Evolutionary conservation across 129 eudicot species (phyloP).

Genomic region (Oenanthe sinensis): DNA sequence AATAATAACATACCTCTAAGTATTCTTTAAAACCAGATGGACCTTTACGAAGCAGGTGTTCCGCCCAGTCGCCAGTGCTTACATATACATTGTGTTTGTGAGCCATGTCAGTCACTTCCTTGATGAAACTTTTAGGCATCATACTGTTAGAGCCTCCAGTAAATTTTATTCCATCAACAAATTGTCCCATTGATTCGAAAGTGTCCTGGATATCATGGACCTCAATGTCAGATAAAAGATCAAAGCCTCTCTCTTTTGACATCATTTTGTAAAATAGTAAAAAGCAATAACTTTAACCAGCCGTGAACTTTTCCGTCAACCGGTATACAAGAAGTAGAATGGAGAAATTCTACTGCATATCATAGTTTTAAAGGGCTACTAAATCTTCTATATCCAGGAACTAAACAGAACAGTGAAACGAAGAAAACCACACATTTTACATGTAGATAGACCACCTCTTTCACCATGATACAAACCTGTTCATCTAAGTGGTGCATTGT

Average conservation of each 20-base stretch:
- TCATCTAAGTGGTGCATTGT: not conserved
- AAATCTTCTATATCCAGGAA: not conserved
- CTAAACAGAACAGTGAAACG: not conserved
- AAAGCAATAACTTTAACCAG: not conserved
- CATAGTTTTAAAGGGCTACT: not conserved
- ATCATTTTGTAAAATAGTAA: not conserved
- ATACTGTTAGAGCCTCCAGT: constrained; percentile 75
- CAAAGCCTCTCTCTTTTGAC: not conserved
- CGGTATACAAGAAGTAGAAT: not conserved
- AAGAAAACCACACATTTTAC: no score
- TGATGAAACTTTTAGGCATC: constrained; percentile 56
- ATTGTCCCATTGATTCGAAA: constrained; percentile 87
- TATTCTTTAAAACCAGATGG: constrained; percentile 74
- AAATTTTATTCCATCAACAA: constrained; percentile 88
- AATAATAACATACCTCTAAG: constrained; percentile 44
- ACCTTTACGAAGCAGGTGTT: constrained; percentile 53
- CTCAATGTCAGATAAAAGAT: not conserved
- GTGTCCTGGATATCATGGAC: constrained; percentile 41
- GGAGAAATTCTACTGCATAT: not conserved
- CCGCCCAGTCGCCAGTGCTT: constrained; percentile 95
- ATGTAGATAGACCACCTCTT: not conserved
- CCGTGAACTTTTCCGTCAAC: not conserved
- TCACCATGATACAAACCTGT: not conserved
- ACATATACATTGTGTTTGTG: constrained; percentile 81
- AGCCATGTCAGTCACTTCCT: constrained; percentile 72